phyloP scores from a whole-genome alignment of 2,329 filamentous ascomycete genomes.

The Aureobasidium sp. region DNA sequence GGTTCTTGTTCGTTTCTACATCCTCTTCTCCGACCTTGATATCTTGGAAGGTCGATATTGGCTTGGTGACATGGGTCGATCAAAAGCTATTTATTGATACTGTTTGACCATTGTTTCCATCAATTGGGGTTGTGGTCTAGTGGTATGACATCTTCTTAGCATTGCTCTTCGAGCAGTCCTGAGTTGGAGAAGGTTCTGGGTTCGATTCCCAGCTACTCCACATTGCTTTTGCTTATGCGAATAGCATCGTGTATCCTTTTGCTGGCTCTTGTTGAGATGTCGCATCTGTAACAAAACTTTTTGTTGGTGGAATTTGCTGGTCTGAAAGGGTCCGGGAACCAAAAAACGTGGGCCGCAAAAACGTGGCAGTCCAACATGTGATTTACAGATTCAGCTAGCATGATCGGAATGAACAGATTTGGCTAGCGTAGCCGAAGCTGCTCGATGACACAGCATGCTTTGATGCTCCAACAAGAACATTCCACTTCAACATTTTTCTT shows the following conservation, averaged over 20 bases:
- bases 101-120: no score
- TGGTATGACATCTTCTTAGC: conserved; percentile 14
- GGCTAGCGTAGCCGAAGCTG: neutral
- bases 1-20: no score
- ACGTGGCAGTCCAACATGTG: neutral
- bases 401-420: neutral
- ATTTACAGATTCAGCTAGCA: neutral
- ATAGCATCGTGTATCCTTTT: neutral
- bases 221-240: neutral
- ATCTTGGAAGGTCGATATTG: no score
- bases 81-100: no score
- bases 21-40: no score
- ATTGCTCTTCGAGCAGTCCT: neutral
- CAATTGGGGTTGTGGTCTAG: conserved; percentile 13
- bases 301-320: neutral
- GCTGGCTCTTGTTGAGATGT: neutral
- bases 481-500: neutral
- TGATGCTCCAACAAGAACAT: neutral
- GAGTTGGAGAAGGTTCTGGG: conserved; percentile 13
- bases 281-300: neutral
- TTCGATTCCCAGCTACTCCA: conserved; percentile 13
- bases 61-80: no score
- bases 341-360: neutral
- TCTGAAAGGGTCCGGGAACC: neutral
- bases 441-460: neutral